phyloP scores from a whole-genome alignment of 1,139 yeast species.

The Saccharomyces hybrid region DNA sequence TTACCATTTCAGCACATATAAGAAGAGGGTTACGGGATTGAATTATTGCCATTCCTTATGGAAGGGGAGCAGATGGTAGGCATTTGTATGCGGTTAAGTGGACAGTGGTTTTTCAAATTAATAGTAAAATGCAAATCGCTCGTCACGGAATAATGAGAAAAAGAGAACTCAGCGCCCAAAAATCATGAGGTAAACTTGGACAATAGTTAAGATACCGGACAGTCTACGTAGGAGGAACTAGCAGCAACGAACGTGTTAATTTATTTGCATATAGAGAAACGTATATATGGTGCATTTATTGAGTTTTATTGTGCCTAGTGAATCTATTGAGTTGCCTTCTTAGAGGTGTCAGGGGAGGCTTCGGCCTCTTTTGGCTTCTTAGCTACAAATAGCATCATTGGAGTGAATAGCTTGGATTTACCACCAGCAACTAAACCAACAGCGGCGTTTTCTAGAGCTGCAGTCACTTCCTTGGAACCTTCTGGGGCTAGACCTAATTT shows the following conservation, averaged over 20 bases:
- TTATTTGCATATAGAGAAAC: not conserved
- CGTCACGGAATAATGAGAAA: not conserved
- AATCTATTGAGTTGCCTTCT: not conserved
- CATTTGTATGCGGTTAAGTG: not conserved
- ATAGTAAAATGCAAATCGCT: not conserved
- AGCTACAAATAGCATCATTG: conserved; percentile 89
- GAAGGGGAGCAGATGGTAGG: not conserved
- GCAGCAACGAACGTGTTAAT: not conserved
- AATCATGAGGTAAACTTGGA: too few relatives aligned
- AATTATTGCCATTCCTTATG: not conserved
- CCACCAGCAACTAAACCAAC: conserved; percentile 94
- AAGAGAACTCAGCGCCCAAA: not conserved
- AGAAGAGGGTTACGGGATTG: not conserved
- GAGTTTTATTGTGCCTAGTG: not conserved
- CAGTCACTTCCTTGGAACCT: conserved; percentile 86
- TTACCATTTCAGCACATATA: conserved; percentile 20
- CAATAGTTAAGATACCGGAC: not conserved
- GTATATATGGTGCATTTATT: not conserved
- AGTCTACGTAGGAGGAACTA: not conserved
- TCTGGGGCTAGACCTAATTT: conserved; percentile 82
- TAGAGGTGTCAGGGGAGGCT: not conserved
- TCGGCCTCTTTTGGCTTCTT: conserved; percentile 51
- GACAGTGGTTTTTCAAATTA: not conserved
- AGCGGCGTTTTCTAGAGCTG: conserved; percentile 95
- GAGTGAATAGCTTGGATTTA: conserved; percentile 78